Evolutionary conservation across 1,139 yeast genomes (phyloP), one percentile per base, ranked within the genome.

Genomic region (Kurtzmaniella quercitrusa): DNA sequence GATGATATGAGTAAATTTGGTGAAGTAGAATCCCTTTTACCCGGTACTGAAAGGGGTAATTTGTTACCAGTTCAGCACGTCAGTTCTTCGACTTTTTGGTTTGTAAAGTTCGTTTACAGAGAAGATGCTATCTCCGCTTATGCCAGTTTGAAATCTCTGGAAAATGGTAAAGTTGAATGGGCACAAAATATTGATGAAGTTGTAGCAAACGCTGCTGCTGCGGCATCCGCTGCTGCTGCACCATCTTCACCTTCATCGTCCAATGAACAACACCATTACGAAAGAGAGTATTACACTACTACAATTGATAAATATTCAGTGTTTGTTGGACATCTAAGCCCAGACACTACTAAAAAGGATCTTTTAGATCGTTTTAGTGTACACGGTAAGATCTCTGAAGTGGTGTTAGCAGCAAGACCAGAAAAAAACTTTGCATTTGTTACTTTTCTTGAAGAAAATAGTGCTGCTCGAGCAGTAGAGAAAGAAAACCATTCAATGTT

Each of bases 121-220:
- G 95, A 88, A 59, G 97, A 91, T 62, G 97, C 97, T 2, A 87
- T 89, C 41, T 75, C 84, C 54, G 95, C 96, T 0, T 90, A 80
- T 68, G 91, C 94, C 1, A 77, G 73, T 53, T 70, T 86, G 48
- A 75, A 85, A 48, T 72, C 77, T 33, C 71, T 68, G 40, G 63
- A 71, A 1, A 60, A 64, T 21, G 81, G 80, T 73, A 64, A 67
- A 34, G 86, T 84, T 36, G 89, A 85, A 54, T 88, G 96, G 96
- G 89, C 94, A 0, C 91, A 86, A 63, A 89, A 89, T 57, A 72
- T 86, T 40, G 87, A 81, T 43, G 50, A 46, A 38, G 42, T 38
- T 10, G 37, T 34, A 21, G 43, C 18, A 9, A 29, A n/a, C n/a
- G 34, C 34, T 8, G 15, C 7, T 23, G 17, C n/a, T n/a, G n/a